These are phyloP conservation scores for Lasiodiplodia gonubiensis DNA, from an alignment of 2,329 filamentous ascomycete genomes.

Conservation along the genomic window DNA sequence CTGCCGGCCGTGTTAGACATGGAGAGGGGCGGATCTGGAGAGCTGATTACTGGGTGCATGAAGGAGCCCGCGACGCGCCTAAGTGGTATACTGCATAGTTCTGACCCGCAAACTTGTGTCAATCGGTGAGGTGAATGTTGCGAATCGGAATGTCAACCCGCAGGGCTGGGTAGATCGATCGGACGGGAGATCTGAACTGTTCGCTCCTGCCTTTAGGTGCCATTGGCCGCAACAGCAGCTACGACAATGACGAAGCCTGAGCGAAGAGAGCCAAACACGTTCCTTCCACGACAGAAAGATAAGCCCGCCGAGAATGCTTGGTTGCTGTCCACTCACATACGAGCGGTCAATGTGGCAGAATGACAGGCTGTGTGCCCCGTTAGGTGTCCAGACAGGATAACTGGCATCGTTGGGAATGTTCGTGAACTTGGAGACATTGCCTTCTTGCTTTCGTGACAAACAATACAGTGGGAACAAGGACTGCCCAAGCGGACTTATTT, in stretches of 20 bases:
- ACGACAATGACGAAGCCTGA: neutral
- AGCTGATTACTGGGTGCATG: conserved; percentile 38
- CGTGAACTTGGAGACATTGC: neutral
- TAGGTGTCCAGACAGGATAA: neutral
- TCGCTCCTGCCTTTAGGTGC: conserved; percentile 18
- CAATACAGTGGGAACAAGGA: neutral
- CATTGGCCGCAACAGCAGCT: neutral
- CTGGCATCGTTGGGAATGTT: neutral
- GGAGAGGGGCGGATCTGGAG: neutral
- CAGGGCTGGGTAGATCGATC: conserved; percentile 8
- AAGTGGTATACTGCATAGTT: conserved; percentile 45
- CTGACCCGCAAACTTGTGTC: conserved; percentile 23
- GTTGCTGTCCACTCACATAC: too few species aligned
- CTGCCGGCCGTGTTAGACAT: conserved; percentile 29
- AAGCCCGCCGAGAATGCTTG: conserved; percentile 1
- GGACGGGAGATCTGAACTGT: neutral
- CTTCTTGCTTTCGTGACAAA: neutral
- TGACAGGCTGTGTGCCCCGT: too few species aligned
- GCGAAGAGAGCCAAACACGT: neutral
- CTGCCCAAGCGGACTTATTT: neutral
- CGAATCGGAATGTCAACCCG: neutral
- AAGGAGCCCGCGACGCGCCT: conserved; percentile 43
- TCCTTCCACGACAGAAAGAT: neutral
- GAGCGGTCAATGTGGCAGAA: neutral
- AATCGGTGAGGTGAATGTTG: conserved; percentile 23